These are phyloP conservation scores for Retiboletus fuscus DNA, from an alignment of 1,284 basidiomycete genomes.

Conservation along the genomic window DNA sequence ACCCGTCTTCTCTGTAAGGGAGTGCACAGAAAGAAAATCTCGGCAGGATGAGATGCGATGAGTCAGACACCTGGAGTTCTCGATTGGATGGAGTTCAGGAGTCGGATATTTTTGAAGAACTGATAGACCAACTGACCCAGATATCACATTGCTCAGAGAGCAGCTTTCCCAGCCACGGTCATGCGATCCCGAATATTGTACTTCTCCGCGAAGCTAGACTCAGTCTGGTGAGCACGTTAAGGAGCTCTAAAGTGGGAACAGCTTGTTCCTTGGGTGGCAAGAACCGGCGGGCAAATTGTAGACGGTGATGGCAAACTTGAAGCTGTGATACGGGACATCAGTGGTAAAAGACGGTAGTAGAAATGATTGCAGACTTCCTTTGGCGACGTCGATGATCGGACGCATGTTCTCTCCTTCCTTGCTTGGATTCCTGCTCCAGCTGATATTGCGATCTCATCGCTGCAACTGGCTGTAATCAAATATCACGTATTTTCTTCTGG, in stretches of 20 bases:
- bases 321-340: constrained; percentile 3
- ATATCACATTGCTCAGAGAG: neutral
- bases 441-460: neutral
- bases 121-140: neutral
- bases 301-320: neutral
- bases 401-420: neutral
- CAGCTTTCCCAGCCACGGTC: constrained; percentile 6
- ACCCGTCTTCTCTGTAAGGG: no score
- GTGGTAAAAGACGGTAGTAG: constrained; percentile 1
- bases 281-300: neutral
- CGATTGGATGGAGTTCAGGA: neutral
- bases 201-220: neutral
- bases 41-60: no score
- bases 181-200: constrained; percentile 6
- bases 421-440: neutral
- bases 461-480: neutral
- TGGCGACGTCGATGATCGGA: neutral
- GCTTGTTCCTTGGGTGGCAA: neutral
- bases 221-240: neutral
- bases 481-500: neutral
- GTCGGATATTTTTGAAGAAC: neutral
- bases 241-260: neutral
- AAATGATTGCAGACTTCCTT: neutral
- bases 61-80: no score
- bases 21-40: no score